Evolutionary conservation across 2,329 filamentous ascomycete genomes (phyloP).

Genomic region (Herpotrichia juniperi): DNA sequence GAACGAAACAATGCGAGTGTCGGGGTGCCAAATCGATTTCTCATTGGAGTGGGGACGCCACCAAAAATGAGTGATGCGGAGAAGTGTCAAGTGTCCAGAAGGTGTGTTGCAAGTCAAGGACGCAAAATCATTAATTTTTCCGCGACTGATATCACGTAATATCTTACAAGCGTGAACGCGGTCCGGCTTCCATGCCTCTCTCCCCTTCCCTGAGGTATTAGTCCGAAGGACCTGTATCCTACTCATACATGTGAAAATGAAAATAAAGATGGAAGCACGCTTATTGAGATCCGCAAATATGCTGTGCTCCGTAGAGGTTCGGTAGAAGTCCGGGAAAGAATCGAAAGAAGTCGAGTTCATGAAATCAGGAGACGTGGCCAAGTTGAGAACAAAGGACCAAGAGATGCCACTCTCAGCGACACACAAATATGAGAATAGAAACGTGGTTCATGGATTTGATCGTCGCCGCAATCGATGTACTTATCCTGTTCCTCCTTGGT

Average conservation of each 20-base stretch:
- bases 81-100: constrained; percentile 1
- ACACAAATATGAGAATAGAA: not conserved
- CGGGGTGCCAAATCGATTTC: not conserved
- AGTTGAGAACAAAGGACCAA: not conserved
- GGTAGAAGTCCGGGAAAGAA: not conserved
- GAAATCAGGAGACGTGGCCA: not conserved
- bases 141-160: constrained; percentile 5
- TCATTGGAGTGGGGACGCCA: constrained; percentile 1
- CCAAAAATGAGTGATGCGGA: not conserved
- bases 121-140: not conserved
- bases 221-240: not conserved
- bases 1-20: constrained; percentile 6
- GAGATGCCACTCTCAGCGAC: constrained; percentile 1
- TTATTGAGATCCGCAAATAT: not conserved
- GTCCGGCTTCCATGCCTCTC: not conserved
- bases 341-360: not conserved
- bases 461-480: constrained; percentile 5
- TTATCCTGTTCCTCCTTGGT: not conserved
- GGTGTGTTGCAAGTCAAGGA: not conserved
- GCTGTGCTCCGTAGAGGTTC: not conserved
- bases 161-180: constrained; percentile 7
- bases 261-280: not conserved
- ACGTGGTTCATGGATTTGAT: not conserved
- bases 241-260: constrained; percentile 6
- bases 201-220: not conserved